Percentiles rank a stretch among this genome's conserved stretches.
phyloP scores from a whole-genome alignment of 352 stramenopile species.

The Globisporangium spinosum region DNA sequence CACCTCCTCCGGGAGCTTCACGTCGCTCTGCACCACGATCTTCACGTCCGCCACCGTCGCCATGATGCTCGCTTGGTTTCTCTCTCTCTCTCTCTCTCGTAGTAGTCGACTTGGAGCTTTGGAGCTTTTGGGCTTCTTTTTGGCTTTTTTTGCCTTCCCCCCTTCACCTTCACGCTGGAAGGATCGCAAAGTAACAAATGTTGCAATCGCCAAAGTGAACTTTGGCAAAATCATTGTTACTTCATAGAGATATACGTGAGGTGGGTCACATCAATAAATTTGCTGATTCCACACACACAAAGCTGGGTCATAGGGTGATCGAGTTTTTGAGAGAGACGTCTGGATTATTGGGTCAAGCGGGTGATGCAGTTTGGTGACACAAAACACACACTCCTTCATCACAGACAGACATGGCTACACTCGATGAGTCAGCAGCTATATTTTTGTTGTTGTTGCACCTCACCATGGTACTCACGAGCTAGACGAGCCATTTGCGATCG shows the following conservation, averaged over 20 bases:
- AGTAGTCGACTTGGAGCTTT: background rate
- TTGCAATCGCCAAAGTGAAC: background rate
- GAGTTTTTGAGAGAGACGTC: too few species aligned
- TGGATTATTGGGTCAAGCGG: background rate
- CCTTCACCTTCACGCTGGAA: background rate
- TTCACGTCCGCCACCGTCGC: slow-evolving; percentile 27
- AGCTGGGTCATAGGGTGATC: too few species aligned
- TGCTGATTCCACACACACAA: too few species aligned
- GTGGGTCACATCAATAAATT: background rate
- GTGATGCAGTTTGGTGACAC: background rate
- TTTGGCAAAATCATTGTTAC: background rate
- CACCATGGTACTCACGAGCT: background rate
- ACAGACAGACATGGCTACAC: background rate
- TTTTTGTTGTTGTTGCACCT: background rate
- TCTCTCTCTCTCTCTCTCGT: background rate
- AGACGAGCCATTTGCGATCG: background rate
- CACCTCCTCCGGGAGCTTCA: slow-evolving; percentile 88
- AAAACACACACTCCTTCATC: background rate
- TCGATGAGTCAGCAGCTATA: background rate
- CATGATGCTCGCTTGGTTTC: background rate
- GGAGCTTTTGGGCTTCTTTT: slow-evolving; percentile 1
- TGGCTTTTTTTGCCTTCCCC: background rate
- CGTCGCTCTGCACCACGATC: slow-evolving; percentile 77
- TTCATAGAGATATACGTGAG: background rate
- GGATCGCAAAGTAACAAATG: slow-evolving; percentile 13